These are phyloP conservation scores for Geotrichum siamense DNA, from an alignment of 1,139 yeast species.

Conservation along the genomic window DNA sequence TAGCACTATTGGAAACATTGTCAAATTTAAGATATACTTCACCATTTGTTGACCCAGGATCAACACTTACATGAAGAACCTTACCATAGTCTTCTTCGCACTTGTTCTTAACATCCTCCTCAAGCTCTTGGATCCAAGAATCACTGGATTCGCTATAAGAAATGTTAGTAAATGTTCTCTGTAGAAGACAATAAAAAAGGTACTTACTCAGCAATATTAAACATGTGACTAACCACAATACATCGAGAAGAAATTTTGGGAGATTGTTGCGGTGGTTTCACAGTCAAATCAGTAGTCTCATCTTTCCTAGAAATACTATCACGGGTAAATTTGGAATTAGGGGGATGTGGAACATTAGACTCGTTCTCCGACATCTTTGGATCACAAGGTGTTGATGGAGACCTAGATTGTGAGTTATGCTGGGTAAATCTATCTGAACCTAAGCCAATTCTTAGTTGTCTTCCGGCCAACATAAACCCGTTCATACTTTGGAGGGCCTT, in stretches of 20 bases:
- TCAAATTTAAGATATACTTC: constrained; percentile 35
- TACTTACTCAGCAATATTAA: constrained; percentile 33
- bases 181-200: background rate
- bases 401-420: constrained; percentile 1
- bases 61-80: constrained; percentile 34
- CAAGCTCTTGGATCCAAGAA: constrained; percentile 35
- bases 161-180: constrained; percentile 5
- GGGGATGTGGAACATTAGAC: too few relatives aligned
- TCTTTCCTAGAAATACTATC: background rate
- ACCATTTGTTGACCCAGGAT: constrained; percentile 29
- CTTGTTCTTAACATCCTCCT: constrained; percentile 35
- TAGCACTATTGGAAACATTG: constrained; percentile 27
- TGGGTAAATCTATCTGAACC: constrained; percentile 26
- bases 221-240: constrained; percentile 34
- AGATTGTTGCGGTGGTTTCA: constrained; percentile 6
- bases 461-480: constrained; percentile 33
- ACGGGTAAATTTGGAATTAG: background rate
- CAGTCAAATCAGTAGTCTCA: background rate
- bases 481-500: constrained; percentile 33
- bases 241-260: constrained; percentile 29
- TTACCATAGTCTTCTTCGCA: constrained; percentile 37
- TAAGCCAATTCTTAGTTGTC: constrained; percentile 32
- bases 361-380: too few relatives aligned
- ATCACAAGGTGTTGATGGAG: too few relatives aligned
- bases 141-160: constrained; percentile 31